Percentiles rank a stretch among this genome's conserved stretches.
These are phyloP conservation scores for Kodamaea nitidulidarum DNA, from an alignment of 805 yeast species.

Conservation along the genomic window DNA sequence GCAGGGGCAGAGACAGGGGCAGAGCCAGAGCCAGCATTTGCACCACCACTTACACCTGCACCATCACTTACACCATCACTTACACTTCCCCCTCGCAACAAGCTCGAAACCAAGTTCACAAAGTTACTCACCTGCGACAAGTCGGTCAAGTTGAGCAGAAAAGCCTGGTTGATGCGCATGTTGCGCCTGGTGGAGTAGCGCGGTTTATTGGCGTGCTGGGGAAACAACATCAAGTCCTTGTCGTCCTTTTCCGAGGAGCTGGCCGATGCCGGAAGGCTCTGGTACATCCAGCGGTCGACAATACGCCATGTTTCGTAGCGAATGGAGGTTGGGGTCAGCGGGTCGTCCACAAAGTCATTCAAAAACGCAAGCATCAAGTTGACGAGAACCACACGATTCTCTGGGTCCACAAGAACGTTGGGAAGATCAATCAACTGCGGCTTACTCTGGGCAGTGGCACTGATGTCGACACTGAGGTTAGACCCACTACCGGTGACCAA, in stretches of 20 bases:
- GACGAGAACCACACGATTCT: constrained; percentile 31
- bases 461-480: constrained; percentile 11
- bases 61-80: neutral
- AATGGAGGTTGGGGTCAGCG: constrained; percentile 19
- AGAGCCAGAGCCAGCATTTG: neutral
- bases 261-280: constrained; percentile 16
- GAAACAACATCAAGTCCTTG: constrained; percentile 7
- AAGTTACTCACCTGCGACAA: constrained; percentile 63
- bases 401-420: constrained; percentile 27
- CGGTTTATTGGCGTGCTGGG: constrained; percentile 13
- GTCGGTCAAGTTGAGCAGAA: constrained; percentile 42
- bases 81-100: neutral
- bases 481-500: constrained; percentile 20
- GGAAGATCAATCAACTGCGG: constrained; percentile 18
- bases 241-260: constrained; percentile 3
- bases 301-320: constrained; percentile 60
- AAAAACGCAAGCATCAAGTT: constrained; percentile 49
- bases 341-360: constrained; percentile 46
- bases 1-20: too few relatives aligned
- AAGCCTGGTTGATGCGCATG: constrained; percentile 21
- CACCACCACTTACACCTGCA: neutral
- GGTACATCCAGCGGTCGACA: constrained; percentile 67
- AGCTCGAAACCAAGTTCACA: constrained; percentile 37
- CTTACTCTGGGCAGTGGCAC: constrained; percentile 9
- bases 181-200: constrained; percentile 18